Evolutionary conservation across 2,329 filamentous ascomycete species (phyloP), one percentile per base, ranked within the genome.

Genomic region (Fusarium sp.): DNA sequence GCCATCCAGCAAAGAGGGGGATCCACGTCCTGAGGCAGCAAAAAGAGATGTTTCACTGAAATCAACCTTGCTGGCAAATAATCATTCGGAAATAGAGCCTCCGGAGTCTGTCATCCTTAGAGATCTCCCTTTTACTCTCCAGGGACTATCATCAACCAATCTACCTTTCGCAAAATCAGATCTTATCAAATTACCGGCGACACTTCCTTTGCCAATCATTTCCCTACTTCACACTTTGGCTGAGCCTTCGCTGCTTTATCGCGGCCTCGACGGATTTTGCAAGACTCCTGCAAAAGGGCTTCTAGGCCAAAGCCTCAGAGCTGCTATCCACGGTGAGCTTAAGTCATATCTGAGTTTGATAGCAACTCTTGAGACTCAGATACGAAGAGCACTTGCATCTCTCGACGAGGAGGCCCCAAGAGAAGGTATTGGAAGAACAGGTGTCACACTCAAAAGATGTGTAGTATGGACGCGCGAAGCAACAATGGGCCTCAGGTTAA

Each of bases 381-480:
- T 98, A 61, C 90, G 95, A 65, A 88, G 93, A 70, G 95, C 95
- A 2, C 84, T 98, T 54, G 88, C 91, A 10, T 90, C 92, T 13
- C 84, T 96, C n/a, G 90, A 93, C 71, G 90, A 92, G 57, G 85
- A 86, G 5, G 89, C 89, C 8, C 90, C 92, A 6, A 87, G 91
- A 51, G 88, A 89, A 48, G 92, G 92, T 4, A 90, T 97, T 59
- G 92, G 94, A 11, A 96, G 95, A 77, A 92, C 93, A 2, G 95
- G 95, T 4, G 95, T 99, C 20, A 99, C 96, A 0, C 85, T 99
- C 56, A 98, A 98, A 81, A 88, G 96, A 79, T 98, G 95, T 77
- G 93, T 99, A 6, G 93, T 99, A 30, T 99, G 97, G 97, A 98
- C 95, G 14, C 90, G 95, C 75, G 97, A 99, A 81, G 94, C 96